phyloP scores from a whole-genome alignment of 441 rosid genomes.

The Gossypium laxum region DNA sequence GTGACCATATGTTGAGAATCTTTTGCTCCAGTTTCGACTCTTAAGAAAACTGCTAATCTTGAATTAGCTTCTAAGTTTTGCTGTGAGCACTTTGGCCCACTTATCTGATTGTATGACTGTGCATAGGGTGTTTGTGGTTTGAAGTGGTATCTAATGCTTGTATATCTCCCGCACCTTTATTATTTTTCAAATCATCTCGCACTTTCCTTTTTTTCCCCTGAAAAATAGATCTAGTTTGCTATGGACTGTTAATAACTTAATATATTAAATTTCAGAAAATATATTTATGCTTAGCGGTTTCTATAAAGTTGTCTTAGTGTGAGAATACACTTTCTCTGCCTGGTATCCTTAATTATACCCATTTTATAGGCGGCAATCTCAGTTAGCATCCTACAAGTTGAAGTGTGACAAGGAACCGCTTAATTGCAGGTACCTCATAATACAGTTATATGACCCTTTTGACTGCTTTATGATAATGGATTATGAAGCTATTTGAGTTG shows the following conservation, averaged over 20 bases:
- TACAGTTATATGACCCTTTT: not conserved
- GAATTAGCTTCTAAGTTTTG: not conserved
- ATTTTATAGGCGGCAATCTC: conserved; percentile 61
- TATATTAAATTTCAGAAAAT: not conserved
- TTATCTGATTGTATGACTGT: not conserved
- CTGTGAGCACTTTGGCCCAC: not conserved
- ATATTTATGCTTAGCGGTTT: not conserved
- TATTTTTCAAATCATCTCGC: not conserved
- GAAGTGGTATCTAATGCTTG: not conserved
- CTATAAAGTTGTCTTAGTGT: not conserved
- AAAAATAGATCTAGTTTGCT: not conserved
- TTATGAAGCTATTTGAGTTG: conserved; percentile 9
- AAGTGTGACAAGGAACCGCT: conserved; percentile 86
- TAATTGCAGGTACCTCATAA: conserved; percentile 54
- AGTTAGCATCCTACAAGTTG: conserved; percentile 66
- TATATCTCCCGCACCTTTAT: not conserved
- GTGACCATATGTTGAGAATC: not conserved
- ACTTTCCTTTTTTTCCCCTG: not conserved
- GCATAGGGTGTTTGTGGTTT: not conserved
- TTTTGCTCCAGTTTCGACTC: not conserved
- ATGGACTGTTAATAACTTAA: not conserved
- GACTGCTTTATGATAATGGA: not conserved
- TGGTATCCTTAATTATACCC: conserved; percentile 8
- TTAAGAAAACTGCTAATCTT: not conserved
- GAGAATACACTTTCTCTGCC: conserved; percentile 7